Base-by-base conservation (phyloP, 1,139 yeast genomes). In the Suhomyces guaymorum region DNA sequence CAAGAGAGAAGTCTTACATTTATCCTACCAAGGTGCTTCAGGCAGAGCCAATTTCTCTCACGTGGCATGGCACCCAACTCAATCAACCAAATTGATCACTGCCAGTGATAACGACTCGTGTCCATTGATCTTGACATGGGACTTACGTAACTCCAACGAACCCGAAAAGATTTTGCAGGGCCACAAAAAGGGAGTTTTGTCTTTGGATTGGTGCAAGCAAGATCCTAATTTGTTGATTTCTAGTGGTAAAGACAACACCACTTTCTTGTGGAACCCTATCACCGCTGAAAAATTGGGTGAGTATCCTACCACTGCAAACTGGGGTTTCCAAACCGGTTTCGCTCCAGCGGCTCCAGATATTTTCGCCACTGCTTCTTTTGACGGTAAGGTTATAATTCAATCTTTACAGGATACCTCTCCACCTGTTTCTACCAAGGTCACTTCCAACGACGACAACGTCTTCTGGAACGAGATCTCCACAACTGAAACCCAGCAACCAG, bases 341-440 rank as follows among this genome's bases (percentile, higher is more conserved):
- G 95, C 96, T 40, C 95, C 96, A 28, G 61, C 70, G 17, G 79
- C 87, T 16, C 98, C 99, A 4, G 97, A 90, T 43, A 64, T 88
- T 38, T 85, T 94, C 67, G 98, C 97, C 6, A 78, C 90, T 38
- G 94, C 97, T 15, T 86, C 97, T 10, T 87, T 86, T 50, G 97
- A 90, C 59, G 95, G 95, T 39, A 88, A 86, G 57, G 74, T 94
- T 39, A 65, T 78, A 33, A 71, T 92, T 27, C 97, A 90, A 62
- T 77, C 96, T 23, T 68, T 94, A 43, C 99, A 94, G 63, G 96
- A 89, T 55, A 81, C 82, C 15, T 39, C 60, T 17, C 70, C 79
- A 15, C 79, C 81, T 8, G 70, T 67, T 7, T 55, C 71, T 5
- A 55, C 69, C 16, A 65, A 70, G 46, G 73, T 70, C 15, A 57